These are phyloP conservation scores for Coemansia aciculifera DNA, from an alignment of 192 early-diverging fungal species.

Conservation along the genomic window DNA sequence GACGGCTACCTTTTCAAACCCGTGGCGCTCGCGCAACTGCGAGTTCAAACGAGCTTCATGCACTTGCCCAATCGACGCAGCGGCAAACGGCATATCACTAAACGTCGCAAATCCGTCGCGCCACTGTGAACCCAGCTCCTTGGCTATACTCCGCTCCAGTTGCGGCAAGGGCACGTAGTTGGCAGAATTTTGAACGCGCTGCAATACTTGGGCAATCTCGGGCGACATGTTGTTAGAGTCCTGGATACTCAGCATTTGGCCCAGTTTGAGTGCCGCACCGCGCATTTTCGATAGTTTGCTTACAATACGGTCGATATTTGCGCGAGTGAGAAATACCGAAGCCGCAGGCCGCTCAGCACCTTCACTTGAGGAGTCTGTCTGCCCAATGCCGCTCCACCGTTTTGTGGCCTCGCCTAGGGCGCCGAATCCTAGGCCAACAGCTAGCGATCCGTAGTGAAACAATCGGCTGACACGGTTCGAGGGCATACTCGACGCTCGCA, in stretches of 20 bases:
- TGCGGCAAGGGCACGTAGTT: constrained; percentile 94
- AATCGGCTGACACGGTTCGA: constrained; percentile 73
- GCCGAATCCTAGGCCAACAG: constrained; percentile 70
- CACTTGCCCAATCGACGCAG: constrained; percentile 87
- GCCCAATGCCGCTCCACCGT: constrained; percentile 60
- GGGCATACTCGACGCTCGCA: constrained; percentile 62
- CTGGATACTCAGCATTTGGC: constrained; percentile 98
- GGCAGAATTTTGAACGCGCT: constrained; percentile 89
- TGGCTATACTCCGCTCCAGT: constrained; percentile 69
- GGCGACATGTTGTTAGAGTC: constrained; percentile 71
- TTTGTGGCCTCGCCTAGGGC: constrained; percentile 66
- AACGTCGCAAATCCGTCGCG: constrained; percentile 66
- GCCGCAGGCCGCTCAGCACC: constrained; percentile 29
- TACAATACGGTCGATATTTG: constrained; percentile 87
- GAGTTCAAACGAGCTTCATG: constrained; percentile 61
- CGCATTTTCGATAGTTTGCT: constrained; percentile 87
- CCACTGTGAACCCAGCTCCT: constrained; percentile 77
- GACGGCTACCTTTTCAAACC: constrained; percentile 67
- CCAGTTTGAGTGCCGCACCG: constrained; percentile 94
- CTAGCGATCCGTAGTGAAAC: constrained; percentile 80
- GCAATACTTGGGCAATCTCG: constrained; percentile 78
- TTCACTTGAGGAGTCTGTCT: constrained; percentile 20
- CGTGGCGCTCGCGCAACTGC: constrained; percentile 7
- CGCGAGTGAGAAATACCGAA: constrained; percentile 66
- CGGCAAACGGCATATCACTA: constrained; percentile 83